Percentiles rank a stretch among this genome's conserved stretches.
These are phyloP conservation scores for Daldinia sp. DNA, from an alignment of 2,329 filamentous ascomycete genomes.

Conservation along the genomic window DNA sequence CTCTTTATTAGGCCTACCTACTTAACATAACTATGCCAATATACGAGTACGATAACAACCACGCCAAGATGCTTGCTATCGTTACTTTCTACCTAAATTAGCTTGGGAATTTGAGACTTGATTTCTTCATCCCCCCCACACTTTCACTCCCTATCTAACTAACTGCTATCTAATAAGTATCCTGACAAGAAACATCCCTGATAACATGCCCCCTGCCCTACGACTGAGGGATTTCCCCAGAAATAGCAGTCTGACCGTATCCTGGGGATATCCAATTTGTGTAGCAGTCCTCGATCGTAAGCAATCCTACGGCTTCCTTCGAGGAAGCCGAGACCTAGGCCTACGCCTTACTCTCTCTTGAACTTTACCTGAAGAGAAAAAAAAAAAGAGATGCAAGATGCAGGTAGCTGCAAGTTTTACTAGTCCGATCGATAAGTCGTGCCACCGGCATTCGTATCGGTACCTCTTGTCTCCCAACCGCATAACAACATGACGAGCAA, in stretches of 20 bases:
- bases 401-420: neutral
- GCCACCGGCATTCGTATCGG: conserved; percentile 3
- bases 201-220: neutral
- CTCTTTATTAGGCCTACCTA: neutral
- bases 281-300: conserved; percentile 1
- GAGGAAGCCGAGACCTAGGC: neutral
- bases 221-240: conserved; percentile 23
- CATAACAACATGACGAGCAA: neutral
- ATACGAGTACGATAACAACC: neutral
- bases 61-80: too few relatives aligned
- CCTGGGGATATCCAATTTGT: conserved; percentile 3
- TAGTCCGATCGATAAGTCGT: conserved; percentile 17
- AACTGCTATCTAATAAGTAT: too few relatives aligned
- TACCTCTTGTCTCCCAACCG: conserved; percentile 4
- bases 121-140: neutral
- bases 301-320: neutral
- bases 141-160: too few relatives aligned
- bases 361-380: neutral
- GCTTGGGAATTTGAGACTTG: too few relatives aligned
- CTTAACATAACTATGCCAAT: too few relatives aligned
- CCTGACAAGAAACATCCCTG: neutral
- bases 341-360: neutral
- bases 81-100: too few relatives aligned
- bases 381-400: too few relatives aligned
- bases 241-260: conserved; percentile 20